Base-by-base conservation (phyloP, 2,329 filamentous ascomycete species). In the Aspergillus caelatus region DNA sequence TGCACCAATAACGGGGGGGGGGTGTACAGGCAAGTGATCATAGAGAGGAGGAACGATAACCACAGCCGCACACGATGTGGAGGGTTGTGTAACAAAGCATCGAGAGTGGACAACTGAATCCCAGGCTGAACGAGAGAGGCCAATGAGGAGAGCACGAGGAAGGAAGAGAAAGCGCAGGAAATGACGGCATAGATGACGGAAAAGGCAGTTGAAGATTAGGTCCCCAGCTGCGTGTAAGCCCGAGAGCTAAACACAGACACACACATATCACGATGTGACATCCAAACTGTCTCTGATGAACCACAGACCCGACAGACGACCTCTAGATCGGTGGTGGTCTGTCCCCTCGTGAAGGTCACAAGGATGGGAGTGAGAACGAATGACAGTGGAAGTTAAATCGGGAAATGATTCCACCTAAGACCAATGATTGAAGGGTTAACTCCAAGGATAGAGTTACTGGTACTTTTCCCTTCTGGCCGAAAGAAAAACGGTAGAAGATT, bases 271-370 rank as follows among this genome's bases (percentile, higher is more conserved):
- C 21, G 19, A 46, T 6, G 43, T 36, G 52, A 34, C 28, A 36
- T 54, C 30, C 19, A 36, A 36, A 16, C 41, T 7, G 36, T 54
- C 58, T 53, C 26, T 60, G 58, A 41, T 32, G 34, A 54, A 60
- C 46, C 21, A n/a, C 32, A 12, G 19, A 28, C 45, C 34, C 36
- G 26, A 55, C 36, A 41, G 48, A 36, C 39, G 39, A 41, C 39
- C 58, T 53, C 43, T 30, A 32, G 16, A 32, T 39, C 43, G 34
- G 12, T 39, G 34, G 12, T 39, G 21, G 26, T 58, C 46, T 23
- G 41, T 46, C 52, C 58, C 48, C 57, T 48, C 58, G 53, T 30
- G 28, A 54, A 23, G 34, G 50, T 60, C 58, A 60, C 58, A 60
- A 60, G 46, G 32, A 43, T 55, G 11, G 11, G 32, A 26, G 8